Percentiles rank a stretch among this genome's conserved stretches.
These are phyloP conservation scores for Zasmidium angulare DNA, from an alignment of 2,329 filamentous ascomycete genomes.

Conservation along the genomic window DNA sequence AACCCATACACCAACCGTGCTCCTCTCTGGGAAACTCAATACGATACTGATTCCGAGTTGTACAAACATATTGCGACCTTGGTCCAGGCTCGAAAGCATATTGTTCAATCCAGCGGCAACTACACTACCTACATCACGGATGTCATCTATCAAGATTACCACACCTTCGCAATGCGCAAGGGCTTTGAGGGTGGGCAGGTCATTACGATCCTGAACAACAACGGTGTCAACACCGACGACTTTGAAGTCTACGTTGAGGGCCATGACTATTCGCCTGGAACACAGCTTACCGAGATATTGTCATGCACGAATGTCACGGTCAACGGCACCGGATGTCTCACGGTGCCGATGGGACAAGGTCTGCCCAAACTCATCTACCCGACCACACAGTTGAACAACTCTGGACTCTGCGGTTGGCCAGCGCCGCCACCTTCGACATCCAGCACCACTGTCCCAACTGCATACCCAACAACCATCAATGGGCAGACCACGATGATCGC, in stretches of 20 bases:
- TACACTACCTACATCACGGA: conserved; percentile 46
- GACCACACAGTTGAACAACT: conserved; percentile 22
- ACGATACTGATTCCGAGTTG: conserved; percentile 41
- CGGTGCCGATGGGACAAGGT: conserved; percentile 36
- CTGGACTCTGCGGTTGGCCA: conserved; percentile 26
- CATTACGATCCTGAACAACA: conserved; percentile 47
- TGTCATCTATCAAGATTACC: conserved; percentile 45
- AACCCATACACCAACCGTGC: conserved; percentile 37
- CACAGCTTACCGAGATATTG: conserved; percentile 35
- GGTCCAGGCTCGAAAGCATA: conserved; percentile 46
- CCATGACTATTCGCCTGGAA: conserved; percentile 31
- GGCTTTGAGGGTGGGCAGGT: conserved; percentile 42
- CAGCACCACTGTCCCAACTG: background rate
- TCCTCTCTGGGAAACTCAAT: conserved; percentile 40
- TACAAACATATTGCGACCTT: conserved; percentile 42
- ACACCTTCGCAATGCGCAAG: conserved; percentile 48
- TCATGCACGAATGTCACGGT: conserved; percentile 33
- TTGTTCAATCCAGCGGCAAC: conserved; percentile 37
- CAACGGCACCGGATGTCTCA: conserved; percentile 27
- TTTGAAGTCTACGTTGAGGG: conserved; percentile 36
- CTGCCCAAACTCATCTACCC: conserved; percentile 38
- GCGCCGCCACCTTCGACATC: background rate
- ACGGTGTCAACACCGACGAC: conserved; percentile 35
- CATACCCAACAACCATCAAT: conserved; percentile 7
- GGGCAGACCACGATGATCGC: conserved; percentile 4